These are phyloP conservation scores for Aspergillus pseudoterreus DNA, from an alignment of 2,329 filamentous ascomycete genomes.

Conservation along the genomic window DNA sequence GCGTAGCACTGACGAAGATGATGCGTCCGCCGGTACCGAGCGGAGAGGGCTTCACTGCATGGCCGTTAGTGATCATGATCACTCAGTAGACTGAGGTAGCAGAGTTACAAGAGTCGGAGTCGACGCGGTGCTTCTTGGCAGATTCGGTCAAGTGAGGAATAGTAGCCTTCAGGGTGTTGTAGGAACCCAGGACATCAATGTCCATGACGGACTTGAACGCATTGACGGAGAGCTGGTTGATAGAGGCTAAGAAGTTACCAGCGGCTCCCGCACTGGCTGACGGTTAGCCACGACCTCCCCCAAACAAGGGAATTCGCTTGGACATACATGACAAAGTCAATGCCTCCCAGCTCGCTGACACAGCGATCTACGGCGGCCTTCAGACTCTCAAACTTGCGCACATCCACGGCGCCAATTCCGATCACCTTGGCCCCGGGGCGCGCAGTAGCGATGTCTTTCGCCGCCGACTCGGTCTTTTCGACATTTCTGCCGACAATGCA, in stretches of 20 bases:
- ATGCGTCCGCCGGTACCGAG: conserved; percentile 72
- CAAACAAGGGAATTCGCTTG: neutral
- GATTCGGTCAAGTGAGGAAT: conserved; percentile 76
- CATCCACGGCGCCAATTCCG: conserved; percentile 71
- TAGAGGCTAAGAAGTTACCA: conserved; percentile 88
- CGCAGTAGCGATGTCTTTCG: conserved; percentile 75
- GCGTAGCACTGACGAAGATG: conserved; percentile 83
- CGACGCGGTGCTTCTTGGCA: conserved; percentile 59
- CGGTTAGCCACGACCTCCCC: conserved; percentile 9
- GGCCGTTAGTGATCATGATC: conserved; percentile 6
- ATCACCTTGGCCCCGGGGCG: conserved; percentile 78
- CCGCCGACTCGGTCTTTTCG: conserved; percentile 78
- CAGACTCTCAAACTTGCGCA: conserved; percentile 68
- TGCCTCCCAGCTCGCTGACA: conserved; percentile 74
- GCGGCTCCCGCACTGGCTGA: conserved; percentile 76
- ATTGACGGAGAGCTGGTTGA: conserved; percentile 76
- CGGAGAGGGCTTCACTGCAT: conserved; percentile 31
- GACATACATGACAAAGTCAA: conserved; percentile 85
- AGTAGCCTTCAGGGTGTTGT: conserved; percentile 91
- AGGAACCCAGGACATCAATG: conserved; percentile 90
- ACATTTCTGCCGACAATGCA: conserved; percentile 89
- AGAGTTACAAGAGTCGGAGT: conserved; percentile 51
- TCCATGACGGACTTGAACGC: conserved; percentile 95
- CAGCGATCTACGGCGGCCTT: conserved; percentile 74
- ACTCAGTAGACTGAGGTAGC: neutral